A percentile compares a stretch with the other conserved stretches of the same genome.
Conservation (phyloP, 805 yeast genomes). For the Dipodascus geniculatus region DNA sequence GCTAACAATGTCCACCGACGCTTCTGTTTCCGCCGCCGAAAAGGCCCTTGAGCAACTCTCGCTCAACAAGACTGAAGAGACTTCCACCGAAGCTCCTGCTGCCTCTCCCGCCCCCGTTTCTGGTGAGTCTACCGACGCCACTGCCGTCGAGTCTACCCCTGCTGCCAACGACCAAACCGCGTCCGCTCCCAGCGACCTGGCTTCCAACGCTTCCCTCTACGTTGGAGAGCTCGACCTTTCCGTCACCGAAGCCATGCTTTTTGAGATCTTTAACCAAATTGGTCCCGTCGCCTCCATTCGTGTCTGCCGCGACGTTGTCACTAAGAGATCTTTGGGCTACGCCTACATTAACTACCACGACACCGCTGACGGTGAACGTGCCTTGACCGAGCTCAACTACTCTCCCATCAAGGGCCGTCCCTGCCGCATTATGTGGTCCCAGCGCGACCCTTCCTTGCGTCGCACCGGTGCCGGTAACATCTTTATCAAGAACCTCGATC, state of each 20-base stretch:
- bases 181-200: conserved; percentile 21
- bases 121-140: conserved; percentile 43
- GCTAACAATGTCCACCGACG: conserved; percentile 20
- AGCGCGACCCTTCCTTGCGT: conserved; percentile 94
- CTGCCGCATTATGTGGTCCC: conserved; percentile 99
- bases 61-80: conserved; percentile 14
- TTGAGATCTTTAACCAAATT: conserved; percentile 86
- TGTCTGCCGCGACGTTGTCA: conserved; percentile 96
- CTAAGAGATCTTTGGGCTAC: conserved; percentile 94
- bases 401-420: conserved; percentile 87
- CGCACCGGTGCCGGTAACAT: conserved; percentile 93
- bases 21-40: conserved; percentile 26
- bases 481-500: conserved; percentile 96
- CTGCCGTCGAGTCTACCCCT: conserved; percentile 10
- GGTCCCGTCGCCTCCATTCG: conserved; percentile 96
- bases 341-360: conserved; percentile 95
- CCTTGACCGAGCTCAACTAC: conserved; percentile 93
- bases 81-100: conserved; percentile 17
- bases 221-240: conserved; percentile 94
- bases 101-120: conserved; percentile 29
- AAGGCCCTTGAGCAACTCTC: conserved; percentile 26
- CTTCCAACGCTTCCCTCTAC: conserved; percentile 73
- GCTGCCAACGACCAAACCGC: conserved; percentile 11
- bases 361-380: conserved; percentile 81
- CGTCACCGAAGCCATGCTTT: conserved; percentile 88